phyloP scores from a whole-genome alignment of 2,329 filamentous ascomycete species.

The Curvularia verruculosa region DNA sequence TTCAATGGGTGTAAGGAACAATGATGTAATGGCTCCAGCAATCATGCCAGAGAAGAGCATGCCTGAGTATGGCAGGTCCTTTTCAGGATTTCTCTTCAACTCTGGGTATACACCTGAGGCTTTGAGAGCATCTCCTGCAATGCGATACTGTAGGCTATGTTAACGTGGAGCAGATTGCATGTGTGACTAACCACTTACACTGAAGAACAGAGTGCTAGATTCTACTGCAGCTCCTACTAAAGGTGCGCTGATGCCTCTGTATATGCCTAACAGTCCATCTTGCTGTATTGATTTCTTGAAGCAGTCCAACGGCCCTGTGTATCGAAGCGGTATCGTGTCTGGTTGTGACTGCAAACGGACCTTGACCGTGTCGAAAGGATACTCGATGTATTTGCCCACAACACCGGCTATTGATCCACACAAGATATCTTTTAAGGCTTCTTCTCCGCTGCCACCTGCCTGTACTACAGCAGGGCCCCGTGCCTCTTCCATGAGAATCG shows the following conservation, averaged over 20 bases:
- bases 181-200: conserved; percentile 52
- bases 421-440: conserved; percentile 82
- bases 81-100: conserved; percentile 46
- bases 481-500: conserved; percentile 29
- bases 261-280: conserved; percentile 82
- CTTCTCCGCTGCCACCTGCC: conserved; percentile 56
- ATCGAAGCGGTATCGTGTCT: conserved; percentile 78
- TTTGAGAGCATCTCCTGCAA: conserved; percentile 65
- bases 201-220: conserved; percentile 91
- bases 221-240: conserved; percentile 90
- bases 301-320: conserved; percentile 88
- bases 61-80: conserved; percentile 73
- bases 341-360: conserved; percentile 97
- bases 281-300: conserved; percentile 82
- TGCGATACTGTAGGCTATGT: conserved; percentile 50
- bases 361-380: conserved; percentile 98
- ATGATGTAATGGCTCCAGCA: conserved; percentile 85
- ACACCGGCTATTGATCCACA: conserved; percentile 92
- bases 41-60: conserved; percentile 83
- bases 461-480: conserved; percentile 20
- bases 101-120: conserved; percentile 63
- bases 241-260: conserved; percentile 91
- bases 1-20: conserved; percentile 93
- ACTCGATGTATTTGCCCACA: conserved; percentile 94
- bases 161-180: conserved; percentile 18